Evolutionary conservation across 176 grass and related monocot genomes (phyloP), one percentile per base, ranked within the genome.

Genomic region (Aegilops speltoides): DNA sequence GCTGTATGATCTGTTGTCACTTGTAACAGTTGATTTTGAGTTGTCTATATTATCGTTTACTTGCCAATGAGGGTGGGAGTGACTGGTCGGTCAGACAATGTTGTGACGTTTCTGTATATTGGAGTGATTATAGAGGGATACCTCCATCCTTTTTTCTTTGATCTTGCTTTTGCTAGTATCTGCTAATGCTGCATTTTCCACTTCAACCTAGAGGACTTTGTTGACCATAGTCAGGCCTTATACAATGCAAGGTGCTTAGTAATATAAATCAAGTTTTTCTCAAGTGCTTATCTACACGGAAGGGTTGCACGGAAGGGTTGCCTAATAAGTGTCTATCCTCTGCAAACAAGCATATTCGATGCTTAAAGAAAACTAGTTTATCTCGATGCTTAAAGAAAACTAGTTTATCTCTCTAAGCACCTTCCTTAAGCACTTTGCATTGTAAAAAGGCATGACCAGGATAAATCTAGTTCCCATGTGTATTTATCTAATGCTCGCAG

Each of bases 71-170:
- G 78, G 31, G 37, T 64, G 67, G 41, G 76, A 67, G 48, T 87
- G 77, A 83, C 76, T 70, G 63, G 79, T 56, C 6, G 73, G 59
- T 83, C 62, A 77, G 60, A 60, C 41, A 41, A 87, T 90, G 80
- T 80, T 89, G 87, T 80, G 87, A 92, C 31, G 56, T 76, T 87
- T 83, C 77, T 95, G 92, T 95, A 90, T 93, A 93, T 95, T 91
- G 76, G 91, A 97, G 95, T 83, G 91, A 77, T 86, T 86, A 92
- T 95, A 69, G 64, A 89, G 70, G 67, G 72, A 88, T 84, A 86
- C 70, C 81, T 88, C 84, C 22, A 79, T 82, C 68, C 68, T 76
- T 87, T 84, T 54, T 77, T 61, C 24, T 32, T 48, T 68, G 8
- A 2, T 63, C 22, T 57, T 80, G 5, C 1, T 77, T 50, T 50